Conservation (phyloP, 2,329 filamentous ascomycete genomes). For the Didymella arachidicola region DNA sequence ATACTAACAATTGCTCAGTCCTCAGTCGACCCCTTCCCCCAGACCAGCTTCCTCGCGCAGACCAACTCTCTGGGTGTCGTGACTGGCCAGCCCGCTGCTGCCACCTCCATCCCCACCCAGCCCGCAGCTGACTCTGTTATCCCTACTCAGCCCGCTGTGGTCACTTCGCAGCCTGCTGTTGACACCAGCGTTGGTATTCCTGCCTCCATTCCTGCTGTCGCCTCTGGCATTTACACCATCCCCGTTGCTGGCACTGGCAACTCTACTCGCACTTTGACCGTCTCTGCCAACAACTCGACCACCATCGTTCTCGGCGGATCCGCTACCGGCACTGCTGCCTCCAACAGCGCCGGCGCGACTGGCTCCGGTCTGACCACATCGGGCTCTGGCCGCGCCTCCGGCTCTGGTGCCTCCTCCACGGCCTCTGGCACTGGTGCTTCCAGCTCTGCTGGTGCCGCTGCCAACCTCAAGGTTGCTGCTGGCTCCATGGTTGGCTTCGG, state of each 20-base stretch:
- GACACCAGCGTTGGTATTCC: conserved; percentile 33
- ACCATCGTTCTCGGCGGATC: conserved; percentile 33
- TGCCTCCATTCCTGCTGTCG: conserved; percentile 48
- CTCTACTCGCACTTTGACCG: conserved; percentile 39
- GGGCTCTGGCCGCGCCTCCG: conserved; percentile 22
- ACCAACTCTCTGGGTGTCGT: conserved; percentile 46
- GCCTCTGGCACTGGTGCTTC: conserved; percentile 25
- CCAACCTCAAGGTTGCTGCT: conserved; percentile 42
- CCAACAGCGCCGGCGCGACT: conserved; percentile 19
- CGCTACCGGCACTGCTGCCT: conserved; percentile 16
- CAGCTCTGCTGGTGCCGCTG: conserved; percentile 35
- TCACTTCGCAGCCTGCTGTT: conserved; percentile 30
- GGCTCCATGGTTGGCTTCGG: conserved; percentile 46
- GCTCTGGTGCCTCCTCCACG: conserved; percentile 22
- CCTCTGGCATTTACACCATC: conserved; percentile 47
- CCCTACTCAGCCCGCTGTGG: conserved; percentile 40
- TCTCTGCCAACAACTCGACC: conserved; percentile 48
- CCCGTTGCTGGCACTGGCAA: conserved; percentile 39
- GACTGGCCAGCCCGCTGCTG: conserved; percentile 38
- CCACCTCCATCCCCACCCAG: conserved; percentile 35
- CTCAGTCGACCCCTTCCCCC: conserved; percentile 34
- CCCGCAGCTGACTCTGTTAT: conserved; percentile 35
- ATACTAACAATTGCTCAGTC: conserved; percentile 21
- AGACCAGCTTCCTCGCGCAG: conserved; percentile 39
- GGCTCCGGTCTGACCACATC: conserved; percentile 23